Conservation (phyloP, 2,329 filamentous ascomycete genomes). For the Cytospora piceae region DNA sequence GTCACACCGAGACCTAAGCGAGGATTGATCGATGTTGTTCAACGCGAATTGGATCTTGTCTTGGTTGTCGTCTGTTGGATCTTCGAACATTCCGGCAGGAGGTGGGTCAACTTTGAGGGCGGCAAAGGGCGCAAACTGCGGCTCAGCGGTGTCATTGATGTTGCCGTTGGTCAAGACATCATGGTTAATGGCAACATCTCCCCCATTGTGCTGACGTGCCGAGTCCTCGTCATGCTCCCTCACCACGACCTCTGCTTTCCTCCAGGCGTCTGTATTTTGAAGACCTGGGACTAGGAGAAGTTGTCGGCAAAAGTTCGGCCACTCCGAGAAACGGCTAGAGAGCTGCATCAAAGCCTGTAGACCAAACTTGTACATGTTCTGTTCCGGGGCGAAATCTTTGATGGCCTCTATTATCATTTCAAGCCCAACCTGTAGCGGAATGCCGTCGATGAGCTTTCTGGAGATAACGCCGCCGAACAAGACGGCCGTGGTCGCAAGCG, state of each 20-base stretch:
- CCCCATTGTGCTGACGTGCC: slow-evolving; percentile 58
- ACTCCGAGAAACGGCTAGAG: slow-evolving; percentile 80
- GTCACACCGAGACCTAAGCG: slow-evolving; percentile 79
- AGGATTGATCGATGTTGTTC: slow-evolving; percentile 93
- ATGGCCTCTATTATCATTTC: slow-evolving; percentile 98
- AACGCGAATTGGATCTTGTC: slow-evolving; percentile 94
- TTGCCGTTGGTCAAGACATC: slow-evolving; percentile 71
- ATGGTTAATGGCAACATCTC: slow-evolving; percentile 43
- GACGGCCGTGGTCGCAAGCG: slow-evolving; percentile 91
- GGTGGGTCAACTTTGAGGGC: slow-evolving; percentile 78
- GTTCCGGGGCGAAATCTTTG: slow-evolving; percentile 77
- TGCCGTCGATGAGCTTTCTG: slow-evolving; percentile 84
- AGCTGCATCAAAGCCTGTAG: slow-evolving; percentile 93
- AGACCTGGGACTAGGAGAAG: slow-evolving; percentile 81
- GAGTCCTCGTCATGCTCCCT: slow-evolving; percentile 67
- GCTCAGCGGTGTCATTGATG: slow-evolving; percentile 56
- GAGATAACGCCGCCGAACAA: slow-evolving; percentile 97
- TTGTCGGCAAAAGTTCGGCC: slow-evolving; percentile 92
- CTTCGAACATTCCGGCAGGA: slow-evolving; percentile 69
- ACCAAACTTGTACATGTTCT: slow-evolving; percentile 98
- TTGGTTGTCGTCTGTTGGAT: slow-evolving; percentile 82
- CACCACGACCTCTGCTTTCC: slow-evolving; percentile 80
- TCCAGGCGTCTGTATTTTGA: slow-evolving; percentile 81
- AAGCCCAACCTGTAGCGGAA: slow-evolving; percentile 90
- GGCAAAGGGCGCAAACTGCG: slow-evolving; percentile 71